Conservation (phyloP, 2,329 filamentous ascomycete species). For the Colletotrichum chlorophyti region DNA sequence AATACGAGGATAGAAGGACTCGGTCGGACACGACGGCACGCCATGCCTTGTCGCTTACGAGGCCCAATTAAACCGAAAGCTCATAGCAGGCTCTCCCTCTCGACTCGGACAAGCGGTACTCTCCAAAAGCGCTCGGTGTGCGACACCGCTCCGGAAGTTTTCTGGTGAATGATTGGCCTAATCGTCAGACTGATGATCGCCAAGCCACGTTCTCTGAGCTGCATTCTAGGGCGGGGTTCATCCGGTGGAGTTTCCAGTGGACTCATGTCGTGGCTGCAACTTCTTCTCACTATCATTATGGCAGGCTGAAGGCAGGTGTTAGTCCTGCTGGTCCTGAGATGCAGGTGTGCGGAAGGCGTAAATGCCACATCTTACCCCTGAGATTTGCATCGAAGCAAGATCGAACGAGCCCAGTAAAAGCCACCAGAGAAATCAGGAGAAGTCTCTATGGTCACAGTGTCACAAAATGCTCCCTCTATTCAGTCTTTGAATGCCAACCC, state of each 20-base stretch:
- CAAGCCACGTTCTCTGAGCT: constrained; percentile 23
- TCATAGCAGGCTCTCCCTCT: background rate
- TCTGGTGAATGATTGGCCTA: constrained; percentile 14
- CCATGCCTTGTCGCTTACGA: constrained; percentile 19
- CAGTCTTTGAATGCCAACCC: background rate
- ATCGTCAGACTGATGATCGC: constrained; percentile 21
- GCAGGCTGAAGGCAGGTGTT: no score
- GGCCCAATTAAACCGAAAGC: background rate
- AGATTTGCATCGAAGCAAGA: background rate
- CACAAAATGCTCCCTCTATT: background rate
- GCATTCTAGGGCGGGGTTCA: constrained; percentile 12
- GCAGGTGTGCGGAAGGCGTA: background rate
- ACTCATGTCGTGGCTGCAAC: no score
- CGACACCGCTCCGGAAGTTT: constrained; percentile 3
- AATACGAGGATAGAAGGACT: constrained; percentile 16
- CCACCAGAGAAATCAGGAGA: background rate
- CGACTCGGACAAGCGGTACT: constrained; percentile 17
- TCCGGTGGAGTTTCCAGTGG: constrained; percentile 12
- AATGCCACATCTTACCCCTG: background rate
- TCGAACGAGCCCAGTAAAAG: background rate
- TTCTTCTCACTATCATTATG: no score
- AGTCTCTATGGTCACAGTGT: background rate
- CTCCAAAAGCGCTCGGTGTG: background rate
- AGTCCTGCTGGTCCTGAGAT: no score
- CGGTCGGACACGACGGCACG: constrained; percentile 8